Conservation (phyloP, 768 basidiomycete species). For the Pulveroboletus ravenelii region DNA sequence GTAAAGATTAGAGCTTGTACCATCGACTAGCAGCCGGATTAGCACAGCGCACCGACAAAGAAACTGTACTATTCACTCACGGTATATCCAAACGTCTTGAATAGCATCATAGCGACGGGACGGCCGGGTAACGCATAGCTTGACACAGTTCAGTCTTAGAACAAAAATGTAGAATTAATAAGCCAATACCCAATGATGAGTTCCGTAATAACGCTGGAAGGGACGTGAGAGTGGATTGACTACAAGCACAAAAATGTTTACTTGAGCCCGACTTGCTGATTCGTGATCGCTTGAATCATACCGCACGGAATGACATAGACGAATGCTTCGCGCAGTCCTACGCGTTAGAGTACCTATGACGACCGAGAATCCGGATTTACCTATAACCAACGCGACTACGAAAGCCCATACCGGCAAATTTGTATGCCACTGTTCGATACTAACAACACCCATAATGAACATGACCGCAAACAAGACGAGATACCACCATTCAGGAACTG, state of each 20-base stretch:
- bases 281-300: constrained; percentile 69
- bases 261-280: constrained; percentile 71
- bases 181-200: constrained; percentile 57
- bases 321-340: constrained; percentile 27
- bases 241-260: constrained; percentile 10
- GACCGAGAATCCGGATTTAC: constrained; percentile 28
- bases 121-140: constrained; percentile 69
- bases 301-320: constrained; percentile 50
- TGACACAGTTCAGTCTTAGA: not conserved
- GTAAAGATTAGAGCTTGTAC: constrained; percentile 58
- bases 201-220: constrained; percentile 63
- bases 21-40: constrained; percentile 25
- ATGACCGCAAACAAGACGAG: constrained; percentile 59
- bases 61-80: constrained; percentile 20
- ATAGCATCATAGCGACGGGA: constrained; percentile 81
- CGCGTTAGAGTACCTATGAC: not conserved
- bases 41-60: not conserved
- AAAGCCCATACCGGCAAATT: constrained; percentile 67
- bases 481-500: constrained; percentile 89
- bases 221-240: not conserved
- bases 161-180: not conserved
- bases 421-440: constrained; percentile 72
- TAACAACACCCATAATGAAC: constrained; percentile 64
- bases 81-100: constrained; percentile 80
- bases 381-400: constrained; percentile 56